Conservation (phyloP, 352 stramenopile species). For the Globisporangium iwayamae region DNA sequence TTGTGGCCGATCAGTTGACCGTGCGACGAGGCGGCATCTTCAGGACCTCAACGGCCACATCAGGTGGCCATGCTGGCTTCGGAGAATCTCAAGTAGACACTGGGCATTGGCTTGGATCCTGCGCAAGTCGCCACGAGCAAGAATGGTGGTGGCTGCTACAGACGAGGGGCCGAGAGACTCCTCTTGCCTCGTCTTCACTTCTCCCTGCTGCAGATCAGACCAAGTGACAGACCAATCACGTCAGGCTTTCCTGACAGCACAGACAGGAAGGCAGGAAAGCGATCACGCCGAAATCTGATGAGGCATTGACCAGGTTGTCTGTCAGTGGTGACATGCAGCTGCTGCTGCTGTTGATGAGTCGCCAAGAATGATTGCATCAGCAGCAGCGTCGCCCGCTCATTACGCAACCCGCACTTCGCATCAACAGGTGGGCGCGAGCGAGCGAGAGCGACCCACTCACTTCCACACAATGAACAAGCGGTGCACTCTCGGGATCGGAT, state of each 20-base stretch:
- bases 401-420: not conserved
- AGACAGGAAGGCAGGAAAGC: not conserved
- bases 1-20: not conserved
- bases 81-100: no score
- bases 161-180: no score
- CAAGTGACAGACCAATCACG: no score
- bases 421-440: no score
- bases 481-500: not conserved
- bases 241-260: not conserved
- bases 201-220: no score
- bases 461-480: no score
- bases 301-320: not conserved
- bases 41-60: not conserved
- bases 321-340: not conserved
- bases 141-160: no score
- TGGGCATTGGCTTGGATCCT: no score
- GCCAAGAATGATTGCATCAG: not conserved
- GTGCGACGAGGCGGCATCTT: not conserved
- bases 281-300: not conserved
- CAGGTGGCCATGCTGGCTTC: not conserved
- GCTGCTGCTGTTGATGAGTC: not conserved
- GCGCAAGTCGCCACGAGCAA: no score
- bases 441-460: not conserved
- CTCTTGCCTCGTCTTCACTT: no score
- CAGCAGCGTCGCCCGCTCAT: not conserved